A percentile compares a stretch with the other conserved stretches of the same genome.
Conservation (phyloP, 768 basidiomycete genomes). For the Trametes villosa region DNA sequence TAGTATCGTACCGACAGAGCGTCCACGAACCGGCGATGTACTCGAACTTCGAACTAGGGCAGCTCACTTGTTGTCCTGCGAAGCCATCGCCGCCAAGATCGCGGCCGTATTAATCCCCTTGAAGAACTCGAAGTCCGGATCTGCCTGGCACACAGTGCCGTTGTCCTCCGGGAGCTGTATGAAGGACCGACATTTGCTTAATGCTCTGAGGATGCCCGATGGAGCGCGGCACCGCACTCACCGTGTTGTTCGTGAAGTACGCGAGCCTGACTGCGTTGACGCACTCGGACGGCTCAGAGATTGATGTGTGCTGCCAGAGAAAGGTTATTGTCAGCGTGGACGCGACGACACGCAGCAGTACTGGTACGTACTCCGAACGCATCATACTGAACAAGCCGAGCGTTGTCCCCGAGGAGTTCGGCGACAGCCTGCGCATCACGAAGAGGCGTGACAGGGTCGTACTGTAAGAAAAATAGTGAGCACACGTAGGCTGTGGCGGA, state of each 20-base stretch:
- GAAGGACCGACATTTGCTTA: neutral
- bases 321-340: neutral
- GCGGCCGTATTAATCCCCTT: neutral
- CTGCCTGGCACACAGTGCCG: slow-evolving; percentile 8
- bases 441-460: slow-evolving; percentile 15
- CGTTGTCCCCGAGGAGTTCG: slow-evolving; percentile 2
- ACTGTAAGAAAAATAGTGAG: neutral
- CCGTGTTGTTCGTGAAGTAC: slow-evolving; percentile 15
- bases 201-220: too few species aligned
- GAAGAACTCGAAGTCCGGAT: slow-evolving; percentile 10
- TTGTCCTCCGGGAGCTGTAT: slow-evolving; percentile 1
- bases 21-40: too few species aligned
- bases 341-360: neutral
- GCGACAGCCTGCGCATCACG: neutral
- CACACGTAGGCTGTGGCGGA: too few species aligned
- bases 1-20: too few species aligned
- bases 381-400: neutral
- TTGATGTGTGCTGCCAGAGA: slow-evolving; percentile 5
- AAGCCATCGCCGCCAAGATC: slow-evolving; percentile 24
- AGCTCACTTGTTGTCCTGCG: too few species aligned
- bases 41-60: too few species aligned
- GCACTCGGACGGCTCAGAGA: slow-evolving; percentile 4
- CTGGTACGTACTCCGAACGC: slow-evolving; percentile 6
- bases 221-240: neutral
- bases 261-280: neutral